These are phyloP conservation scores for Aspergillus nomiae DNA, from an alignment of 2,329 filamentous ascomycete species.

Conservation along the genomic window DNA sequence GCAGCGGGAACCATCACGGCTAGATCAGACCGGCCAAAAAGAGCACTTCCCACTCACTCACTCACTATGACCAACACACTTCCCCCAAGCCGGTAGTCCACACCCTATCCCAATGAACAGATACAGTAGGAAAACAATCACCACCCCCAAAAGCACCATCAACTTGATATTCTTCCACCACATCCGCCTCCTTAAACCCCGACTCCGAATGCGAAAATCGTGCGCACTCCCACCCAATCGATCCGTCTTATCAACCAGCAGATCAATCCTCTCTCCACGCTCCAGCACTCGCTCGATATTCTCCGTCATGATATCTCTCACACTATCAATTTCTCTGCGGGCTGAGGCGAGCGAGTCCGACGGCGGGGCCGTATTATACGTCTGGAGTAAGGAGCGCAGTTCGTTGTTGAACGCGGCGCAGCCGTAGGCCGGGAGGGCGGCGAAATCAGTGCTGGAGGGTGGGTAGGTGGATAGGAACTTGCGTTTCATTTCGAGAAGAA, in stretches of 20 bases:
- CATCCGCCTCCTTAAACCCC: slow-evolving; percentile 88
- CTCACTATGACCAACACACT: slow-evolving; percentile 38
- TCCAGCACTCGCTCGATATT: slow-evolving; percentile 91
- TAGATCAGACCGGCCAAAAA: background rate
- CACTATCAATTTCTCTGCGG: slow-evolving; percentile 87
- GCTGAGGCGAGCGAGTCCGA: slow-evolving; percentile 83
- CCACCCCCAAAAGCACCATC: slow-evolving; percentile 79
- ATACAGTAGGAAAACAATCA: slow-evolving; percentile 67
- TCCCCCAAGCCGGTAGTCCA: slow-evolving; percentile 61
- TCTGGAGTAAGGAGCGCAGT: slow-evolving; percentile 75
- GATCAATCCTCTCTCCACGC: slow-evolving; percentile 87
- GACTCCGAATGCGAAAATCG: slow-evolving; percentile 86
- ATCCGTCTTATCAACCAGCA: slow-evolving; percentile 96
- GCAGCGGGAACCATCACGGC: background rate
- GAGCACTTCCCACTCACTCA: slow-evolving; percentile 6
- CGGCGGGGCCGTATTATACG: slow-evolving; percentile 76
- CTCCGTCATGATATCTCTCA: slow-evolving; percentile 89
- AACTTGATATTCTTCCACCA: slow-evolving; percentile 99
- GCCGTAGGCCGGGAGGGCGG: slow-evolving; percentile 81
- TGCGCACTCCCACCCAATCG: slow-evolving; percentile 81
- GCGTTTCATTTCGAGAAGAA: slow-evolving; percentile 85
- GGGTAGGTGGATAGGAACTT: slow-evolving; percentile 77
- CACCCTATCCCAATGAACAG: slow-evolving; percentile 73
- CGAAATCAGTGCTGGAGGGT: slow-evolving; percentile 69
- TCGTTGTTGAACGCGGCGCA: slow-evolving; percentile 82